Evolutionary conservation across 371 early-diverging fungal species (phyloP).

Genomic region (Choanephora cucurbitarum): DNA sequence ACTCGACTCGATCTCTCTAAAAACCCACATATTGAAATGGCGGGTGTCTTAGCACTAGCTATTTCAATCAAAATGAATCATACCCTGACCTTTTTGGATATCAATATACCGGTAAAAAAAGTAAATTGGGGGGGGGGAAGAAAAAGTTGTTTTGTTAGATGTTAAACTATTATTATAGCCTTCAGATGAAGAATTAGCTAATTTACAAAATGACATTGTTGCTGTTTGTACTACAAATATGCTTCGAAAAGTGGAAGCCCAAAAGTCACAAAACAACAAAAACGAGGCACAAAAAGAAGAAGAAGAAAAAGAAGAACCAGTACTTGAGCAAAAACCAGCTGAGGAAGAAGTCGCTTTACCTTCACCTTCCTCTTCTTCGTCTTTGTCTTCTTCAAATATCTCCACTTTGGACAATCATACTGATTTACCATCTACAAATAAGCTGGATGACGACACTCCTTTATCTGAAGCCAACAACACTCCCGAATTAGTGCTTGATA

Average conservation of each 20-base stretch:
- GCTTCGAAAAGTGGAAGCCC: slow-evolving; percentile 34
- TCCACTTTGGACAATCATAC: slow-evolving; percentile 1
- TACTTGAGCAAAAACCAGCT: not conserved
- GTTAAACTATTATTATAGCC: slow-evolving; percentile 34
- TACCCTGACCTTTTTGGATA: slow-evolving; percentile 73
- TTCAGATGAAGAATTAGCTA: slow-evolving; percentile 66
- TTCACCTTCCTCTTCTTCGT: slow-evolving; percentile 9
- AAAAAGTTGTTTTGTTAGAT: not conserved
- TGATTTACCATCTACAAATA: slow-evolving; percentile 8
- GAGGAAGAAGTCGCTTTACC: slow-evolving; percentile 2
- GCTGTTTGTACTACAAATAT: slow-evolving; percentile 72
- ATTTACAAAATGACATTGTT: slow-evolving; percentile 71
- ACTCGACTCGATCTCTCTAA: slow-evolving; percentile 72
- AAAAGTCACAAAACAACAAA: slow-evolving; percentile 3
- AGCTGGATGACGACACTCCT: not conserved
- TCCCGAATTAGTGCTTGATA: not conserved
- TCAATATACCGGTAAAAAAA: slow-evolving; percentile 63
- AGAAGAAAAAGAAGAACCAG: not conserved
- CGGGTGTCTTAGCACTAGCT: slow-evolving; percentile 79
- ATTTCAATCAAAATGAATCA: slow-evolving; percentile 78
- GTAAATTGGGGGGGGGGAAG: not conserved
- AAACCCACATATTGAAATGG: slow-evolving; percentile 75
- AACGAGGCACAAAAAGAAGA: slow-evolving; percentile 7
- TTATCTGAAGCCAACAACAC: no score
- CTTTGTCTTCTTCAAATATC: not conserved